These are phyloP conservation scores for Handroanthus guayacan DNA, from an alignment of 257 asterid species.

Conservation along the genomic window DNA sequence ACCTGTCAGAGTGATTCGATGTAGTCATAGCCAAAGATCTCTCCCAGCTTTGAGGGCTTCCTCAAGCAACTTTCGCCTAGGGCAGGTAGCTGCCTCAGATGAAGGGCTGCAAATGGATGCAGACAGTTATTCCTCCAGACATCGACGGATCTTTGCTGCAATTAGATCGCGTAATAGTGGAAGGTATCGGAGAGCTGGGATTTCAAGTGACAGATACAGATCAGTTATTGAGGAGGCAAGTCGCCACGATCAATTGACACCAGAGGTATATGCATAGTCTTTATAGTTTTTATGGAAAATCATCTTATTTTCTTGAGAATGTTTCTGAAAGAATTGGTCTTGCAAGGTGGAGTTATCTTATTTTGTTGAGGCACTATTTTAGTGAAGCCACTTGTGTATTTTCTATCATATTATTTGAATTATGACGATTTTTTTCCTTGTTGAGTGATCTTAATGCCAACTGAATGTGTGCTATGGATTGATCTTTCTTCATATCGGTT, in stretches of 20 bases:
- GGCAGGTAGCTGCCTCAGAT: conserved; percentile 45
- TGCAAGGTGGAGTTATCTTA: neutral
- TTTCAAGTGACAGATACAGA: conserved; percentile 47
- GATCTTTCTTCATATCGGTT: too few relatives aligned
- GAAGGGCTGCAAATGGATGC: conserved; percentile 51
- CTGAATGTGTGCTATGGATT: too few relatives aligned
- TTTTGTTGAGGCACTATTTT: neutral
- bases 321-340: neutral
- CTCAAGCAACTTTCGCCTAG: conserved; percentile 51
- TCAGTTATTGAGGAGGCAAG: conserved; percentile 46
- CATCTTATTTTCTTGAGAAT: neutral
- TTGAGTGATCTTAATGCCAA: too few relatives aligned
- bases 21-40: conserved; percentile 51
- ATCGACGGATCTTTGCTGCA: conserved; percentile 43
- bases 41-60: conserved; percentile 50
- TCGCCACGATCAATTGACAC: conserved; percentile 47
- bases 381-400: neutral
- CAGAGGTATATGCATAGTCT: conserved; percentile 52
- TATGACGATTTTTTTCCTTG: neutral
- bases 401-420: neutral
- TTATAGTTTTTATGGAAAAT: neutral
- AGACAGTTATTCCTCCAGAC: conserved; percentile 49
- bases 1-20: conserved; percentile 55
- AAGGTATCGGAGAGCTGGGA: conserved; percentile 48
- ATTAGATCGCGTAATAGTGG: conserved; percentile 44